Evolutionary conservation across 352 stramenopile species (phyloP).

Genomic region (Globisporangium yorkense): DNA sequence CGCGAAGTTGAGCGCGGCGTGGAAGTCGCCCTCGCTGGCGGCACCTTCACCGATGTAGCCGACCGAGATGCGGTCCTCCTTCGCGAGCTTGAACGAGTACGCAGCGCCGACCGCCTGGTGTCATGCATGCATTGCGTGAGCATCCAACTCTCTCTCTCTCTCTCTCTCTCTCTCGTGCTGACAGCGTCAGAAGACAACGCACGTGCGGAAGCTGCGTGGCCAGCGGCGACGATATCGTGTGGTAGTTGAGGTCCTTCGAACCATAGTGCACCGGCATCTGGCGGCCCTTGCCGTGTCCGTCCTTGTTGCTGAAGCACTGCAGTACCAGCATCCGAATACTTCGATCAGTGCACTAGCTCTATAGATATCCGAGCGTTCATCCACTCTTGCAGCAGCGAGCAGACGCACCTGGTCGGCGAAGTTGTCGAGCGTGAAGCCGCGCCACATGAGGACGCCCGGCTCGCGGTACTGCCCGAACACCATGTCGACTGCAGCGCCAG

Average conservation of each 20-base stretch:
- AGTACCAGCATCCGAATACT: background rate
- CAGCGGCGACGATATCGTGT: constrained; percentile 96
- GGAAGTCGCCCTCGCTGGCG: constrained; percentile 96
- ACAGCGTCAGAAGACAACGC: background rate
- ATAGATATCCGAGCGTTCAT: background rate
- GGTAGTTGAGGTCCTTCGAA: constrained; percentile 92
- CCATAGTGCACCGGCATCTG: constrained; percentile 99
- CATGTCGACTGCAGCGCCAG: constrained; percentile 64
- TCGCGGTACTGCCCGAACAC: constrained; percentile 98
- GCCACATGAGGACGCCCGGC: constrained; percentile 96
- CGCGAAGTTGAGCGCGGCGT: constrained; percentile 96
- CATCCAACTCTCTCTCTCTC: background rate
- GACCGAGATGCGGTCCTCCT: constrained; percentile 88
- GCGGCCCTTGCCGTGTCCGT: constrained; percentile 94
- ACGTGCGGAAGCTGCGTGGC: constrained; percentile 96
- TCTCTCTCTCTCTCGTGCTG: background rate
- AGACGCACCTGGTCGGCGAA: constrained; percentile 91
- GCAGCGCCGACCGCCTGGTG: constrained; percentile 92
- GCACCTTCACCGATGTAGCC: constrained; percentile 98
- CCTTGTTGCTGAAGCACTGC: constrained; percentile 93
- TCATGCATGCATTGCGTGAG: background rate
- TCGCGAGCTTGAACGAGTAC: constrained; percentile 94
- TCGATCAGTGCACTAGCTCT: background rate
- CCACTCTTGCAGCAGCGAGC: no score
- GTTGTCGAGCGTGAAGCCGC: constrained; percentile 95